Base-by-base conservation (phyloP, 805 yeast species). In the Candida patagonica region DNA sequence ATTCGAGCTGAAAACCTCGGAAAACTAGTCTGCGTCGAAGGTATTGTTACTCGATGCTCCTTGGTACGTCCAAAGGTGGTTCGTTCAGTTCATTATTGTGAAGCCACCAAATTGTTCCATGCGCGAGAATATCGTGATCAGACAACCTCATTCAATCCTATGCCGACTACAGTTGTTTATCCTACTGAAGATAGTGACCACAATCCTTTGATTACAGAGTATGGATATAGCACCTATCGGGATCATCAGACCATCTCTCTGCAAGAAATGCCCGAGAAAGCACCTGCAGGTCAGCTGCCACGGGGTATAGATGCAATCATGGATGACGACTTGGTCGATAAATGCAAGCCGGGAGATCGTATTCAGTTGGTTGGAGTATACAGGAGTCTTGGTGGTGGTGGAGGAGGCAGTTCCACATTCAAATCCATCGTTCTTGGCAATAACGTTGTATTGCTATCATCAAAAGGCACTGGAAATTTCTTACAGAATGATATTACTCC, bases 251-350 rank as follows among this genome's bases (percentile, higher is more conserved):
- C 86, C 29, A 73, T 92, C 26, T 76, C 96, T 0, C 80, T 92
- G 26, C 98, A 92, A 61, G 98, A 92, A 65, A 84, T 92, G 85
- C 97, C 98, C 1, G 97, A 92, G 64, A 71, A 80, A 47, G 96
- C 97, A 1, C 98, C 97, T 12, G 94, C 97, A 0, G 98, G 98
- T 42, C 97, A 89, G 63, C 69, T 92, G 47, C 98, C 98, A 26
- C 71, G 97, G 53, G 79, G 95, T 2, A 73, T 92, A 26, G 98
- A 92, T 55, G 81, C 89, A 19, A 75, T 89, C n/a, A 65, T 92
- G 53, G 96, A 89, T 59, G 96, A 88, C 54, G 98, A 92, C 57
- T 69, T 92, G 47, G 97, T 92, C 2, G 98, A 92, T 58, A 66
- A 63, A 41, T 81, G 84, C 35, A 92, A 92, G 59, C 97, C 98